These are phyloP conservation scores for Metarhizium brunneum DNA, from an alignment of 2,329 filamentous ascomycete genomes.

Conservation along the genomic window DNA sequence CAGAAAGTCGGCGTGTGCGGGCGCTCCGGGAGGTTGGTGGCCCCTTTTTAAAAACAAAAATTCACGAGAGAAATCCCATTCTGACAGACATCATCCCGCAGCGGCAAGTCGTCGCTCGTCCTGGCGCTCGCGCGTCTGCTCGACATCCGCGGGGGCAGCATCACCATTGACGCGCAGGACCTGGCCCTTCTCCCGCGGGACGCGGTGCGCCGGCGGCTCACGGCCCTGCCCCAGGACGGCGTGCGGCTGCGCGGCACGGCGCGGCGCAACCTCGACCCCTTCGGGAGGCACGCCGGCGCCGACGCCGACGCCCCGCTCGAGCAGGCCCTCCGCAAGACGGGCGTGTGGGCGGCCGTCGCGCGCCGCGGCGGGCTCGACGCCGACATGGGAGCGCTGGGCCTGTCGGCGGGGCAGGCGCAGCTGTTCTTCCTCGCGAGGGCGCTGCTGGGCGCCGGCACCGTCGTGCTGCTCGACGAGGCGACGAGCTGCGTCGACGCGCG, in stretches of 20 bases:
- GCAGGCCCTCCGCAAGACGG: constrained; percentile 32
- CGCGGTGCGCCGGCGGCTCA: constrained; percentile 31
- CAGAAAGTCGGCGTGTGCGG: constrained; percentile 42
- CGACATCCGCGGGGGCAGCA: constrained; percentile 26
- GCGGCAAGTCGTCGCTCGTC: constrained; percentile 41
- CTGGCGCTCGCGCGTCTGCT: constrained; percentile 38
- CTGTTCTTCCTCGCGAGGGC: constrained; percentile 39
- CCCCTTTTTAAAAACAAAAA: background rate
- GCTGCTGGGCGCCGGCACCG: constrained; percentile 20
- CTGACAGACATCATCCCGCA: constrained; percentile 11
- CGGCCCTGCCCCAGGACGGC: constrained; percentile 39
- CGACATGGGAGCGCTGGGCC: constrained; percentile 19
- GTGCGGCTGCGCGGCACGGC: constrained; percentile 35
- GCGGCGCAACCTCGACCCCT: constrained; percentile 37
- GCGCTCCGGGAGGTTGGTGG: constrained; percentile 29
- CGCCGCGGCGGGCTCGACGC: constrained; percentile 26
- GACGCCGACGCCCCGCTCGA: constrained; percentile 29
- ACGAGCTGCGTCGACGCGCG: constrained; percentile 21
- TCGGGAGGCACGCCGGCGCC: constrained; percentile 1
- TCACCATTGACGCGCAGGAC: constrained; percentile 34
- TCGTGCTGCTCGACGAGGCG: constrained; percentile 24
- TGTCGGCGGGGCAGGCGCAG: constrained; percentile 37
- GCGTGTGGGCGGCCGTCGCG: constrained; percentile 30
- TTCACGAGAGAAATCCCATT: background rate
- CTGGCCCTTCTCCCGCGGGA: constrained; percentile 30